Evolutionary conservation across 345 rosid genomes (phyloP), one percentile per base, ranked within the genome.

Genomic region (Syzygium aromaticum): DNA sequence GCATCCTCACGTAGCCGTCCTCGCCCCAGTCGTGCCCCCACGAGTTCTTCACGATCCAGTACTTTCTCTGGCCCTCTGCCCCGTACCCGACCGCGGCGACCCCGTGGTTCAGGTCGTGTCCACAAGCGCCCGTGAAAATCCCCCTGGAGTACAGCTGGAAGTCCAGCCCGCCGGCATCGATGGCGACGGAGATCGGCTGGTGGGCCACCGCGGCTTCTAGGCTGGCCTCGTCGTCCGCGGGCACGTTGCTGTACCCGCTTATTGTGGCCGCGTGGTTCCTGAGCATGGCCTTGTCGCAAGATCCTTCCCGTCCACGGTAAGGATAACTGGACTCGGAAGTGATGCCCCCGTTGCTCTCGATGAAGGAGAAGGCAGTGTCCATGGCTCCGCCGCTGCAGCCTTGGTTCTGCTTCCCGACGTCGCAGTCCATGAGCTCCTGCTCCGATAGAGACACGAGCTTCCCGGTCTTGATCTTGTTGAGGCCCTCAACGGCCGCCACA

Each of bases 21-120:
- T 98, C 99, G 40, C 99, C 99, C 98, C 98, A 98, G 33, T 67
- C 88, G n/a, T 84, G 33, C 9, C 99, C 98, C 99, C 99, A 95
- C 38, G 99, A 96, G 85, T 96, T 96, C 91, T 95, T 98, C 88
- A 98, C 97, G 14, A 95, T 82, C 99, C 99, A 95, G 52, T 93
- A 95, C 91, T 94, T 93, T n/a, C 52, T 54, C 30, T 89, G 89
- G 21, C 27, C 86, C 57, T 89, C 91, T 85, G 77, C 90, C 77
- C 98, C 99, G 86, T 95, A 96, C 54, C 99, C 99, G 86, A 96
- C 96, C 33, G 86, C 91, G 16, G 97, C 73, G 30, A 95, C 99
- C 91, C 96, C 98, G 89, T 96, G 98, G 90, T 98, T 90, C 87
- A 96, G 95, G 51, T 91, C 49, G 27, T 86, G 3, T 56, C 95